phyloP scores from a whole-genome alignment of 148 eudicot species.

The Simmondsia chinensis region DNA sequence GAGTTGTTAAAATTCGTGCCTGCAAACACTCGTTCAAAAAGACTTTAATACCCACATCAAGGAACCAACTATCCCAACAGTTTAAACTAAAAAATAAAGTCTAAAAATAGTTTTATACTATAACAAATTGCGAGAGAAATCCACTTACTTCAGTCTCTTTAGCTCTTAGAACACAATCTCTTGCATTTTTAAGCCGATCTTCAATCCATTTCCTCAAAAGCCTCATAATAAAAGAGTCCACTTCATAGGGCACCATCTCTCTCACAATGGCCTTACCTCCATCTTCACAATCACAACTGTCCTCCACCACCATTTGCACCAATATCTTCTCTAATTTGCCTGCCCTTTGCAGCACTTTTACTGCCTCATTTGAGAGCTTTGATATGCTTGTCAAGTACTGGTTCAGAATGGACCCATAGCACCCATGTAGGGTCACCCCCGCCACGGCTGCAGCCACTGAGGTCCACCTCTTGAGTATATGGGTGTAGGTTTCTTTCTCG shows the following conservation, averaged over 20 bases:
- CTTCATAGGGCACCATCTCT: constrained; percentile 86
- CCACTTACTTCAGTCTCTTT: constrained; percentile 82
- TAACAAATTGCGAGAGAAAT: not conserved
- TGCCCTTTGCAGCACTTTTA: constrained; percentile 58
- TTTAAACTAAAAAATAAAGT: not conserved
- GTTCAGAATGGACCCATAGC: constrained; percentile 62
- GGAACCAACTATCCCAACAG: no score
- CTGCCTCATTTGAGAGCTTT: constrained; percentile 33
- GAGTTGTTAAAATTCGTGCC: no score
- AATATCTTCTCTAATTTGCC: constrained; percentile 74
- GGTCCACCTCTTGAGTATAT: constrained; percentile 70
- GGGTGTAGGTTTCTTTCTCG: constrained; percentile 67
- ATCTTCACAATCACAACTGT: constrained; percentile 73
- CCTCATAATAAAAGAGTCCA: constrained; percentile 53
- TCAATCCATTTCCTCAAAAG: constrained; percentile 71
- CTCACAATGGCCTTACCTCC: constrained; percentile 69
- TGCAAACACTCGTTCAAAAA: no score
- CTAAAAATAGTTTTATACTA: not conserved
- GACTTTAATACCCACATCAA: no score
- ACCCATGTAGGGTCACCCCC: constrained; percentile 60
- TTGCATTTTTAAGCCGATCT: constrained; percentile 43
- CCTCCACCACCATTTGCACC: constrained; percentile 83
- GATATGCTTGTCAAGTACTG: constrained; percentile 46
- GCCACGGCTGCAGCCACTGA: constrained; percentile 79
- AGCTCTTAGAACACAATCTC: constrained; percentile 55